Evolutionary conservation across 2,329 filamentous ascomycete species (phyloP), one percentile per base, ranked within the genome.

Genomic region (Stachybotrys elegans): DNA sequence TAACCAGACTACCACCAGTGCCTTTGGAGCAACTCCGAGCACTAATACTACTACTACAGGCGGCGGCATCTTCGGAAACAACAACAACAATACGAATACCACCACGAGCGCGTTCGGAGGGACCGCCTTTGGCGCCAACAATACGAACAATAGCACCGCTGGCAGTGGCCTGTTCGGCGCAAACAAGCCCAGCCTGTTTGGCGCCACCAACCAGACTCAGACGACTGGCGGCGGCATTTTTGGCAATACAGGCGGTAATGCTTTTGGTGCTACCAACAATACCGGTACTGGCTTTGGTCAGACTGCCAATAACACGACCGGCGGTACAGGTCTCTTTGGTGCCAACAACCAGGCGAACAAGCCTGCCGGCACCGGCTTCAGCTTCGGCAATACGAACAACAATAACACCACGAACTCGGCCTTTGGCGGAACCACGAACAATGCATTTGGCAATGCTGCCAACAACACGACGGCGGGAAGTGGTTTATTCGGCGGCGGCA

Each of bases 321-420:
- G 56, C n/a, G n/a, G n/a, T n/a, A 63, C 66, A 29, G 60, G 65
- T 36, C 52, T 75, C 3, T 75, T 79, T 42, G 73, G 70, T 17
- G 42, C 45, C 47, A 65, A 56, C 45, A 61, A 56, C 17, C 65
- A 68, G 47, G 51, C 50, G 32, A 65, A 61, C 45, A 68, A 68
- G 47, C 61, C 68, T 31, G 54, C 55, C 8, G 57, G 55, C 14
- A 56, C 53, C 27, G 62, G 68, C 1, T 70, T 69, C 48, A 66
- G 61, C 41, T 71, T 72, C 29, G 67, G 68, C 22, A 75, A 70
- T 48, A 65, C 72, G 8, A 57, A 50, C 32, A 64, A 50, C 41
- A 59, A 48, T 29, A 48, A 53, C 22, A 45, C 49, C 25, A 50
- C 50, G 13, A 46, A 51, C 2, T 47, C 46, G 17, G 57, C 51